phyloP scores from a whole-genome alignment of 768 basidiomycete species.

The Russula virescens region DNA sequence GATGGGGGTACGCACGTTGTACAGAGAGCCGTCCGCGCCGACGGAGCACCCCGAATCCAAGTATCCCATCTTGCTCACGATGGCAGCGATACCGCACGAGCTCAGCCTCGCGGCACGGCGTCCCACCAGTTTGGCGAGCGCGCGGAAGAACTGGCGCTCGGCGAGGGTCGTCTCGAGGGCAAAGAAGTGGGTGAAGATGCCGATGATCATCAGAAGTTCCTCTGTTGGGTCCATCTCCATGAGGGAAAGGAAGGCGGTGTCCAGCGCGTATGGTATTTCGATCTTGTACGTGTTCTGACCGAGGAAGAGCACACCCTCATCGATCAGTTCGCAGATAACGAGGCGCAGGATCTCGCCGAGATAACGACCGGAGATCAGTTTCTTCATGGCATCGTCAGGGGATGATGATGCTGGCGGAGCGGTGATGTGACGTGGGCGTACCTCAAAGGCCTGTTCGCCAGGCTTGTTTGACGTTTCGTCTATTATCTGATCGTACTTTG shows the following conservation, averaged over 20 bases:
- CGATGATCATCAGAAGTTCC: conserved; percentile 93
- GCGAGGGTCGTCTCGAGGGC: conserved; percentile 93
- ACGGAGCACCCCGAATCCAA: conserved; percentile 86
- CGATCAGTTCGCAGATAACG: conserved; percentile 91
- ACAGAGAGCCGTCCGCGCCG: conserved; percentile 91
- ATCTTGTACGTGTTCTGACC: conserved; percentile 99
- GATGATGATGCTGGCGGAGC: not conserved
- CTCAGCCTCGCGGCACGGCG: conserved; percentile 86
- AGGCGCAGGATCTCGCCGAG: conserved; percentile 96
- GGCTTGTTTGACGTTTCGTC: conserved; percentile 97
- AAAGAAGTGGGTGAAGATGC: conserved; percentile 97
- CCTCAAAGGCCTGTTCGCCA: conserved; percentile 90
- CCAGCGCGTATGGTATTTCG: conserved; percentile 86
- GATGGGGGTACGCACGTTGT: conserved; percentile 63
- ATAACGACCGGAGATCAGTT: conserved; percentile 94
- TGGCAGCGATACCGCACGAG: conserved; percentile 93
- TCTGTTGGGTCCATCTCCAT: conserved; percentile 99
- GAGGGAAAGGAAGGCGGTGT: conserved; percentile 93
- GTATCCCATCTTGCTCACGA: conserved; percentile 92
- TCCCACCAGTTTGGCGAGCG: conserved; percentile 84
- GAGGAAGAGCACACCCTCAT: conserved; percentile 94
- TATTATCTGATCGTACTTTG: conserved; percentile 88
- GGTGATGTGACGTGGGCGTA: conserved; percentile 29
- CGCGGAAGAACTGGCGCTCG: conserved; percentile 96
- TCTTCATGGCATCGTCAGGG: conserved; percentile 37